A percentile compares a stretch with the other conserved stretches of the same genome.
Evolutionary conservation across 2,329 filamentous ascomycete species (phyloP).

Genomic region (Leptographium lundbergii): DNA sequence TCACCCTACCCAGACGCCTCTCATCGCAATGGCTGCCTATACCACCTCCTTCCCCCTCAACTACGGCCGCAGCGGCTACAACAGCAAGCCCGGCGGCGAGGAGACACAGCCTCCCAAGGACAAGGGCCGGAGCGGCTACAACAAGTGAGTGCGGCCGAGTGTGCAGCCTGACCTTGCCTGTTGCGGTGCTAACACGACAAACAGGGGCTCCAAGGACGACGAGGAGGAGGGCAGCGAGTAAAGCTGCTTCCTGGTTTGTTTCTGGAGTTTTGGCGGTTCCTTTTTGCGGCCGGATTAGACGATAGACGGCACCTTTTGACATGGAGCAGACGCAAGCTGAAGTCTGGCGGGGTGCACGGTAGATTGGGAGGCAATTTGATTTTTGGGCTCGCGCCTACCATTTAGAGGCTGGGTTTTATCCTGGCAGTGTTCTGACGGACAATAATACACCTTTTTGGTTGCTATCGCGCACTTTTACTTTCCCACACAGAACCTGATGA

Average conservation of each 20-base stretch:
- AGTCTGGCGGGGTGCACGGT: neutral
- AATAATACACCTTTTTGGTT: neutral
- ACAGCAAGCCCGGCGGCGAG: conserved; percentile 23
- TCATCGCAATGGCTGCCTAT: conserved; percentile 18
- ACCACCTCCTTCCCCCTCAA: conserved; percentile 23
- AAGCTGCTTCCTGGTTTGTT: neutral
- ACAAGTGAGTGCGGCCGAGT: conserved; percentile 20
- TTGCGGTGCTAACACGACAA: neutral
- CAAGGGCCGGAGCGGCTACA: conserved; percentile 35
- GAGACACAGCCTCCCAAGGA: conserved; percentile 18
- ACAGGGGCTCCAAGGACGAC: conserved; percentile 18
- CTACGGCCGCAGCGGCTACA: conserved; percentile 29
- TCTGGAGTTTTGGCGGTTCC: neutral
- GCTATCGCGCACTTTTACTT: neutral
- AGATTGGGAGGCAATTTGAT: neutral
- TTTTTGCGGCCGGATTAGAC: neutral
- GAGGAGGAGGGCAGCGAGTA: conserved; percentile 21
- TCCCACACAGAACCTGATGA: conserved; percentile 32
- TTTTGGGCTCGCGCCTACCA: neutral
- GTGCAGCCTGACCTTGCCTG: neutral
- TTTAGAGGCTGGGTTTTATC: neutral
- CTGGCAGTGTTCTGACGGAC: neutral
- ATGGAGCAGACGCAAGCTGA: neutral
- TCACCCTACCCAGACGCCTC: neutral
- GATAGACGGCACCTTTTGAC: neutral